Evolutionary conservation across 1,284 basidiomycete species (phyloP), one percentile per base, ranked within the genome.

Genomic region (Heterobasidion parviporum): DNA sequence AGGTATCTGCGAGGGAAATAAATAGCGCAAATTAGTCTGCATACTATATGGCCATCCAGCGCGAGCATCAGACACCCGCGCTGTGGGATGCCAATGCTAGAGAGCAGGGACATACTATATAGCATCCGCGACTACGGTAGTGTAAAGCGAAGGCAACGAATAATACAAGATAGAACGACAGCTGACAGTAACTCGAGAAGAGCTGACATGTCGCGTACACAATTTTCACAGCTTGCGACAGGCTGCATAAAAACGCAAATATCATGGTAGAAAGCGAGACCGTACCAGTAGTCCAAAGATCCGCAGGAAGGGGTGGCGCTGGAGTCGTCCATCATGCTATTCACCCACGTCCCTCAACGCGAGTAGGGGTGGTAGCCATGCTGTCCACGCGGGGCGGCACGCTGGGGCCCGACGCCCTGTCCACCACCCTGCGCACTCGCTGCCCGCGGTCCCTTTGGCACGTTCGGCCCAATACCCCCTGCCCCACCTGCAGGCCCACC

Each of bases 291-390:
- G 26, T 26, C 26, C 26, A 26, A 5, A 26, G 26, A 26, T 26
- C 26, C 3, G 26, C 4, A 6, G 26, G 5, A 26, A 26, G 26
- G 26, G 26, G 26, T 26, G 4, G 26, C 26, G 26, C 26, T 5
- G 26, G 26, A 26, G 26, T 26, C 26, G 26, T 26, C 26, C 26
- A 4, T 26, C 26, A 4, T 26, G 26, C 26, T 26, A 32, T 14
- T 14, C 6, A 26, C 26, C 4, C 26, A 3, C 26, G 26, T 26
- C 26, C 45, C 47, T 66, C 64, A 86, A 61, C 87, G 85, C 41
- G 87, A 82, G 62, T 91, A 91, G 1, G 89, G 88, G 64, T 90
- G 89, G 69, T 87, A 91, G 62, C 80, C 80, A 68, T 91, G 87
- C 65, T 86, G 83, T 34, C 86, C 85, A 47, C 87, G 69, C 64